These are phyloP conservation scores for Pseudopithomyces maydicus DNA, from an alignment of 2,329 filamentous ascomycete species.

Conservation along the genomic window DNA sequence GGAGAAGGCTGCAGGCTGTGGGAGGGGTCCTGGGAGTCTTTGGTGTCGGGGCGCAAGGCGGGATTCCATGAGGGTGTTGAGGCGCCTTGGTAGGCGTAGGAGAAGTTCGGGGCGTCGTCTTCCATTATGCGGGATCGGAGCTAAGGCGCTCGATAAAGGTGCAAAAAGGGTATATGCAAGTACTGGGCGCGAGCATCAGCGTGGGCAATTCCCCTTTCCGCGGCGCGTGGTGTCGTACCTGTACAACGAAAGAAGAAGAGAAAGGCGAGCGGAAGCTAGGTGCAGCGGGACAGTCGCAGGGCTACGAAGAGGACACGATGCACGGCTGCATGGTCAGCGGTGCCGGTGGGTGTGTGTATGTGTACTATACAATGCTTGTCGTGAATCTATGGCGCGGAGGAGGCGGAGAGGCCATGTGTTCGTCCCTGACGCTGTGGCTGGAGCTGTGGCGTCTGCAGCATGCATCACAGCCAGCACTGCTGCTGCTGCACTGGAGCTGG, in stretches of 20 bases:
- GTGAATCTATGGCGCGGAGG: constrained; percentile 14
- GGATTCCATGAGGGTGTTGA: constrained; percentile 56
- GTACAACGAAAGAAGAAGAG: constrained; percentile 38
- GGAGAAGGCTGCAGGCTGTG: constrained; percentile 19
- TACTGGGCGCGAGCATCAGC: constrained; percentile 35
- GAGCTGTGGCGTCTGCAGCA: constrained; percentile 8
- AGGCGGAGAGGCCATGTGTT: constrained; percentile 34
- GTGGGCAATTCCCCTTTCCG: constrained; percentile 1
- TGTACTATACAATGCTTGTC: background rate
- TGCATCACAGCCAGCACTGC: no score
- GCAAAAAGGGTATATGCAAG: constrained; percentile 42
- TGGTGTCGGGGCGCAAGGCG: constrained; percentile 54
- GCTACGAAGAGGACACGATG: constrained; percentile 30
- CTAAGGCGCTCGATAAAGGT: constrained; percentile 12
- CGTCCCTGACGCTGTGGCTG: constrained; percentile 5
- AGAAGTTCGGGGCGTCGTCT: constrained; percentile 47
- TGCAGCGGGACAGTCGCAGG: constrained; percentile 15
- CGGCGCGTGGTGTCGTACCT: constrained; percentile 31
- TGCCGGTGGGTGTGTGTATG: background rate
- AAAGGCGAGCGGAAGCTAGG: background rate
- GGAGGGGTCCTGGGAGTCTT: constrained; percentile 16
- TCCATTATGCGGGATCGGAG: constrained; percentile 37
- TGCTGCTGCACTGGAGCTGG: no score
- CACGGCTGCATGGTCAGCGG: constrained; percentile 22
- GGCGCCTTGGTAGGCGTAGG: constrained; percentile 43